Evolutionary conservation across 1,284 basidiomycete genomes (phyloP).

Genomic region (Cutaneotrichosporon dermatis): DNA sequence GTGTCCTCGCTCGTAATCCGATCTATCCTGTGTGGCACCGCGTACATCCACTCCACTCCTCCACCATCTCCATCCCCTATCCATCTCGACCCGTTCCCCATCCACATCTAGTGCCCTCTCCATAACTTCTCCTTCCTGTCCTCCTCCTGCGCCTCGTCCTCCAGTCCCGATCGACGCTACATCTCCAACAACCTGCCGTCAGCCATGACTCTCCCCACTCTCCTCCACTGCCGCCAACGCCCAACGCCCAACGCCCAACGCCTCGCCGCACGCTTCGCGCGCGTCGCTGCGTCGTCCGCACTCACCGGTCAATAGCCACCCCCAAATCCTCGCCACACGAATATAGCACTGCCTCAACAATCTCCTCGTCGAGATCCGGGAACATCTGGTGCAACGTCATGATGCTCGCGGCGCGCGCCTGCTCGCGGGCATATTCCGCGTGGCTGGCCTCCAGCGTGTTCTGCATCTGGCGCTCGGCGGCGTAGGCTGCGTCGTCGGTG

Average conservation of each 20-base stretch:
- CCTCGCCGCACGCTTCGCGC: too few relatives aligned
- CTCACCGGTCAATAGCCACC: conserved; percentile 67
- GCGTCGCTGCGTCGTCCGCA: too few relatives aligned
- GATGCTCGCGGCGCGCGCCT: conserved; percentile 36
- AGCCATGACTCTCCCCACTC: not conserved
- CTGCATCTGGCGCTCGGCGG: conserved; percentile 21
- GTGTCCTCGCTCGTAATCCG: too few relatives aligned
- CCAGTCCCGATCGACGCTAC: conserved; percentile 3
- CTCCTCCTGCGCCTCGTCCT: too few relatives aligned
- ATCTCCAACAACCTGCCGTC: conserved; percentile 20
- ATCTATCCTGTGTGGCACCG: too few relatives aligned
- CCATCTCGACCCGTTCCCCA: too few relatives aligned
- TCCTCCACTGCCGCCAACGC: not conserved
- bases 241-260: too few relatives aligned
- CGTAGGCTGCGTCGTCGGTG: not conserved
- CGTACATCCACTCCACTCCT: too few relatives aligned
- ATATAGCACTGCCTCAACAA: conserved; percentile 79
- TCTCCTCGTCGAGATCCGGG: conserved; percentile 70
- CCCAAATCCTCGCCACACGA: conserved; percentile 83
- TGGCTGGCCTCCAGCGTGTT: conserved; percentile 33
- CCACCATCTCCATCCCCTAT: too few relatives aligned
- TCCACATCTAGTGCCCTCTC: not conserved
- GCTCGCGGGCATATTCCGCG: conserved; percentile 28
- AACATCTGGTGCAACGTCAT: conserved; percentile 82
- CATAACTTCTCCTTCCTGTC: not conserved